These are phyloP conservation scores for Ceratobasidium sp. DNA, from an alignment of 1,284 basidiomycete genomes.

Conservation along the genomic window DNA sequence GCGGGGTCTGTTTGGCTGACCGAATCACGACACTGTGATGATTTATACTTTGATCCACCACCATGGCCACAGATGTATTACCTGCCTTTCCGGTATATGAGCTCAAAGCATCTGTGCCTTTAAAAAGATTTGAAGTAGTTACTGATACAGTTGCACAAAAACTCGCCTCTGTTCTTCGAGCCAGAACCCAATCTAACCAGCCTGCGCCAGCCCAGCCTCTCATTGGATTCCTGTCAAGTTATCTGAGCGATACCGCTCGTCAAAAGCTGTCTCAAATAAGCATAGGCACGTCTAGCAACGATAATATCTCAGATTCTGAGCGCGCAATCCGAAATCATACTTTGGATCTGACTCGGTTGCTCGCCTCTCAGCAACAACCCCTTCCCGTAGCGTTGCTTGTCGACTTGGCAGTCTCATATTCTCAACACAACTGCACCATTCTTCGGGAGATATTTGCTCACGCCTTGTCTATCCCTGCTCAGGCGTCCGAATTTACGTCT, in stretches of 20 bases:
- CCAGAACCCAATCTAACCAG: constrained; percentile 15
- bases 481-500: constrained; percentile 24
- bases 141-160: constrained; percentile 35
- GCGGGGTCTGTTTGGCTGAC: not conserved
- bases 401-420: constrained; percentile 39
- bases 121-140: constrained; percentile 26
- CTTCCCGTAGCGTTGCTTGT: constrained; percentile 19
- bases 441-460: constrained; percentile 16
- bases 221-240: constrained; percentile 35
- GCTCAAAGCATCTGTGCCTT: constrained; percentile 30
- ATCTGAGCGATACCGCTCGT: constrained; percentile 36
- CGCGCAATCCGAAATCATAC: constrained; percentile 35
- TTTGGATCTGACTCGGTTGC: constrained; percentile 9
- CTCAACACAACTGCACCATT: not conserved
- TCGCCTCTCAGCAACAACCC: constrained; percentile 29
- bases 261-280: constrained; percentile 32
- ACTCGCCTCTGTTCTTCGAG: constrained; percentile 13
- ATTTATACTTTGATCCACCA: not conserved
- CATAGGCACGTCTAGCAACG: not conserved
- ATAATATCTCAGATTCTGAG: constrained; percentile 28
- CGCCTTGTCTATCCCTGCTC: constrained; percentile 27
- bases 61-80: constrained; percentile 26
- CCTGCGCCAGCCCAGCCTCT: constrained; percentile 17
- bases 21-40: not conserved
- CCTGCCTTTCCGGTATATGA: constrained; percentile 43